Base-by-base conservation (phyloP, 78 protist species). In the Guillardia theta region DNA sequence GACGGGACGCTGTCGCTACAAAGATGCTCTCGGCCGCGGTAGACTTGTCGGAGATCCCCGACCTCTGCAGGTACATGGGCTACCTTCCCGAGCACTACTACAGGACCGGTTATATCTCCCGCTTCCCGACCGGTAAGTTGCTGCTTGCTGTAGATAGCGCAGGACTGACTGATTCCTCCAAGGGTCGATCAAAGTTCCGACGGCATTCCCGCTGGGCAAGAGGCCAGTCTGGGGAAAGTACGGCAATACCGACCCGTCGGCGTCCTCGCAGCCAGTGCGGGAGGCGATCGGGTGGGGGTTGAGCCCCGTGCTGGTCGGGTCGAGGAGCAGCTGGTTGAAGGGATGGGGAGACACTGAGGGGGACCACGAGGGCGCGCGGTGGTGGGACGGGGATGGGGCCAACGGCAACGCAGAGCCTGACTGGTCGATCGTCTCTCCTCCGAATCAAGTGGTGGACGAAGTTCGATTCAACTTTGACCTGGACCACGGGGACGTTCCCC, bases 361-460 rank as follows among this genome's bases (percentile, higher is more conserved):
- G 87, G n/a, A 10, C 15, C 47, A 43, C 39, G 22, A 37, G 87
- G 87, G 87, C 39, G 12, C 45, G 87, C 87, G 37, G 9, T 70
- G 87, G 87, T 15, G 87, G 22, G 87, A 70, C 22, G 87, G 87
- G 44, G 87, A 70, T 43, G 87, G 87, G 3, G 87, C 87, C 87
- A 22, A 53, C 87, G 44, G 70, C 70, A 6, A 30, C 27, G 6
- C 27, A 30, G 70, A 27, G 27, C 41, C 41, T 24, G 6, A n/a
- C n/a, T n/a, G n/a, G n/a, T n/a, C n/a, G n/a, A n/a, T 70, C 83
- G 83, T 70, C 46, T 36, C 83, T 36, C n/a, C 4, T 33, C 41
- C 83, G n/a, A 12, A 12, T 70, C 46, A 18, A 58, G 27, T 24
- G 33, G 41, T 4, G 46, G 41, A 70, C 36, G 33, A 24, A 18